Conservation (phyloP, 352 stramenopile species). For the Globisporangium emineosum region DNA sequence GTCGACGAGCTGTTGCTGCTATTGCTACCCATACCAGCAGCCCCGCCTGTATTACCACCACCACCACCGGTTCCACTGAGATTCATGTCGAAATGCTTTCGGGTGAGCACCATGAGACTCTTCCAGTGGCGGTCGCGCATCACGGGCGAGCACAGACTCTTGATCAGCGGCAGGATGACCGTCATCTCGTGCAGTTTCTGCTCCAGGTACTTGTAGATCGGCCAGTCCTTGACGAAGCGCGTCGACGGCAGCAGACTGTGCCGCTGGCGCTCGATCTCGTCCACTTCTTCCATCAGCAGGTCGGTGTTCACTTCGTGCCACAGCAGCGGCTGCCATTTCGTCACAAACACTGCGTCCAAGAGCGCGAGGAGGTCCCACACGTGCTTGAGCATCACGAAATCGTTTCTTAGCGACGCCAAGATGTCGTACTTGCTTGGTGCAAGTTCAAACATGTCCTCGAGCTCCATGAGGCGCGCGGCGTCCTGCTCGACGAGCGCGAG, state of each 20-base stretch:
- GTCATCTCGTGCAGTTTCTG: constrained; percentile 91
- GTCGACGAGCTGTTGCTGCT: not conserved
- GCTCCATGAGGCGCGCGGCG: constrained; percentile 77
- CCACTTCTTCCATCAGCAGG: constrained; percentile 87
- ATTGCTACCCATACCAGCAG: not conserved
- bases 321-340: constrained; percentile 83
- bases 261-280: constrained; percentile 63
- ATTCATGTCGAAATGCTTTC: constrained; percentile 83
- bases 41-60: constrained; percentile 2
- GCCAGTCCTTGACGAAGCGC: constrained; percentile 87
- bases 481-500: constrained; percentile 81
- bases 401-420: constrained; percentile 68
- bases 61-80: constrained; percentile 6
- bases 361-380: constrained; percentile 94
- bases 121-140: constrained; percentile 90
- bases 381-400: constrained; percentile 89
- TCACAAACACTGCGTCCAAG: constrained; percentile 63
- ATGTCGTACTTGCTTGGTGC: constrained; percentile 76
- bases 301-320: constrained; percentile 92
- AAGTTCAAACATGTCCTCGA: constrained; percentile 96
- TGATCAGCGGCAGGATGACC: constrained; percentile 88
- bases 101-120: constrained; percentile 79
- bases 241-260: constrained; percentile 49
- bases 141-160: constrained; percentile 85
- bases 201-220: constrained; percentile 90